Percentiles rank a stretch among this genome's conserved stretches.
These are phyloP conservation scores for Kwoniella pini DNA, from an alignment of 768 basidiomycete genomes.

Conservation along the genomic window DNA sequence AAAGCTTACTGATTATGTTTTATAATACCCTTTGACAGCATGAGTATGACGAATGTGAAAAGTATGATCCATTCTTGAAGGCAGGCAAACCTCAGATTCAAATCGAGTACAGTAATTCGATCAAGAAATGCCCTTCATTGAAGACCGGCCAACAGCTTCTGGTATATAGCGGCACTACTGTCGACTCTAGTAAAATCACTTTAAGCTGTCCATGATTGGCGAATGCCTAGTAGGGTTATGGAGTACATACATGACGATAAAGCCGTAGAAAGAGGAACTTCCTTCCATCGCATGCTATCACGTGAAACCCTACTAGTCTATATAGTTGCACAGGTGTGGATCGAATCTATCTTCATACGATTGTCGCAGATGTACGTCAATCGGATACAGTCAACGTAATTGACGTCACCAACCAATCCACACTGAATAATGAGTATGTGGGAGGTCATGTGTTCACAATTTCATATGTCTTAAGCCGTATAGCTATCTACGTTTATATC, in stretches of 20 bases:
- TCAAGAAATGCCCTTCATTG: constrained; percentile 25
- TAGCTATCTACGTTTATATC: neutral
- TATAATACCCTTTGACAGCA: constrained; percentile 1
- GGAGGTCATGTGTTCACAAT: neutral
- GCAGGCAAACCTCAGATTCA: constrained; percentile 41
- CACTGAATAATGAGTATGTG: neutral
- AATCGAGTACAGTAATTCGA: constrained; percentile 31
- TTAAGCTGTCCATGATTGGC: constrained; percentile 16
- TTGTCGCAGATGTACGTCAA: constrained; percentile 2
- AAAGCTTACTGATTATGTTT: too few relatives aligned
- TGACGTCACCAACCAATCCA: neutral
- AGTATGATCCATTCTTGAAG: constrained; percentile 30
- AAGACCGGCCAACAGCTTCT: constrained; percentile 24
- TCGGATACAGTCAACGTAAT: neutral
- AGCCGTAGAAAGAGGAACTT: too few relatives aligned
- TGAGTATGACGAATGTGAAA: constrained; percentile 34
- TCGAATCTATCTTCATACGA: neutral
- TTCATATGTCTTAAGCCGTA: too few relatives aligned
- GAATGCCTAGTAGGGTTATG: too few relatives aligned
- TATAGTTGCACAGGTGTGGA: too few relatives aligned
- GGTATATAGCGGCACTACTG: constrained; percentile 11
- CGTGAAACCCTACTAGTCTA: too few relatives aligned
- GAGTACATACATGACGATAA: too few relatives aligned
- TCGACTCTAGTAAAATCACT: constrained; percentile 19
- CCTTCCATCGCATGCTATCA: neutral